These are phyloP conservation scores for Amphicarpaea edgeworthii DNA, from an alignment of 306 rosid genomes.

Conservation along the genomic window DNA sequence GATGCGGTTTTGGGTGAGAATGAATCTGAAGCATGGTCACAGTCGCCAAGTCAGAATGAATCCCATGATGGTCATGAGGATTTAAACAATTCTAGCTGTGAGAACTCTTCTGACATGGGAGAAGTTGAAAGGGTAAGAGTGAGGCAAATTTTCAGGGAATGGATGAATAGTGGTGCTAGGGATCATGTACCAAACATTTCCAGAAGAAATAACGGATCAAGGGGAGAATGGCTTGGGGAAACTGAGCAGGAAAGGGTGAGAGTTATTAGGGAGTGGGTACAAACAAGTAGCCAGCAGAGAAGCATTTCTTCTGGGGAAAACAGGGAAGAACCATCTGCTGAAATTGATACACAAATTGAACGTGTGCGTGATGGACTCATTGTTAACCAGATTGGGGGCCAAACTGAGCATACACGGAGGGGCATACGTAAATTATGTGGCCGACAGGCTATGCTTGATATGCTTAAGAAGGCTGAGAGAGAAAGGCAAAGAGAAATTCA, in stretches of 20 bases:
- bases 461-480: constrained; percentile 90
- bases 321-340: constrained; percentile 74
- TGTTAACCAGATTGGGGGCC: constrained; percentile 68
- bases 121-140: constrained; percentile 95
- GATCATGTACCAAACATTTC: constrained; percentile 65
- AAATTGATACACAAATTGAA: constrained; percentile 66
- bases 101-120: constrained; percentile 72
- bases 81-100: constrained; percentile 66
- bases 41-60: constrained; percentile 64
- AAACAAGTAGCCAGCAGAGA: constrained; percentile 77
- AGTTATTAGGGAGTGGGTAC: constrained; percentile 89
- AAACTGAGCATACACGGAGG: constrained; percentile 59
- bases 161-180: constrained; percentile 78
- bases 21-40: constrained; percentile 73
- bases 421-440: constrained; percentile 90
- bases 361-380: constrained; percentile 71
- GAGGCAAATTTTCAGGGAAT: constrained; percentile 85
- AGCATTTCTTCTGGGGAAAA: constrained; percentile 58
- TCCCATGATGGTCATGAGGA: constrained; percentile 66
- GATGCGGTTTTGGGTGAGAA: constrained; percentile 59
- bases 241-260: constrained; percentile 96
- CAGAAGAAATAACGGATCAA: constrained; percentile 54
- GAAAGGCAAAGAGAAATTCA: constrained; percentile 89
- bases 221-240: constrained; percentile 92
- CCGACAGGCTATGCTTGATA: constrained; percentile 91